phyloP scores from a whole-genome alignment of 192 early-diverging fungal genomes.

The Jimgerdemannia lactiflua region DNA sequence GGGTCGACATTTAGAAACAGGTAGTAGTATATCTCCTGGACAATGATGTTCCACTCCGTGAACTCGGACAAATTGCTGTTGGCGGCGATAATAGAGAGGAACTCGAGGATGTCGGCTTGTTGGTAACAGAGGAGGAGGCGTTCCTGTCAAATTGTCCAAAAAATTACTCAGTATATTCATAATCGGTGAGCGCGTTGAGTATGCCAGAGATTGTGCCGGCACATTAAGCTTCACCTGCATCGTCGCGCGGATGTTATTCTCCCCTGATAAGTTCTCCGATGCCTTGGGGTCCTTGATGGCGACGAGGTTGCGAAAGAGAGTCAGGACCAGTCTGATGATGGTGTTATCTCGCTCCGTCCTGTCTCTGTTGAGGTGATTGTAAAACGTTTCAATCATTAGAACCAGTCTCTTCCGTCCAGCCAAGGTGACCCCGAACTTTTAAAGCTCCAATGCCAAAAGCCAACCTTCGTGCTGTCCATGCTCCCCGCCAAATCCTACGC shows the following conservation, averaged over 20 bases:
- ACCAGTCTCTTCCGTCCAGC: not conserved
- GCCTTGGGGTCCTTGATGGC: constrained; percentile 73
- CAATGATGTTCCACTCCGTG: constrained; percentile 58
- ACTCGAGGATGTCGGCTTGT: constrained; percentile 57
- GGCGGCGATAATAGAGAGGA: constrained; percentile 73
- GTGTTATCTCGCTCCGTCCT: constrained; percentile 55
- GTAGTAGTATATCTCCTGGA: constrained; percentile 62
- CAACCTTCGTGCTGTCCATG: not conserved
- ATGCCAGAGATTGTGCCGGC: too few species aligned
- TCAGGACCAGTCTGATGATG: constrained; percentile 65
- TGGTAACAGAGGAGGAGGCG: constrained; percentile 33
- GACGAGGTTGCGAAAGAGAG: constrained; percentile 77
- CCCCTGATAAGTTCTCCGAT: constrained; percentile 47
- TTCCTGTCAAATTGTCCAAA: constrained; percentile 15
- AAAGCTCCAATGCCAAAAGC: not conserved
- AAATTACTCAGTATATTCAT: too few species aligned
- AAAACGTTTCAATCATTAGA: not conserved
- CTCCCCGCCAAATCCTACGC: not conserved
- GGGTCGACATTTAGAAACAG: constrained; percentile 54
- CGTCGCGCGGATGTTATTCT: constrained; percentile 51
- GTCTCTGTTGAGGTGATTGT: constrained; percentile 33
- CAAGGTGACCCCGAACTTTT: not conserved
- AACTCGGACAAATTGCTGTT: constrained; percentile 55
- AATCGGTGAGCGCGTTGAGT: too few species aligned
- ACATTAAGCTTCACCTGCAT: constrained; percentile 52